A percentile compares a stretch with the other conserved stretches of the same genome.
These are phyloP conservation scores for Lodderomyces orthopsilosis DNA, from an alignment of 1,139 yeast species.

Conservation along the genomic window DNA sequence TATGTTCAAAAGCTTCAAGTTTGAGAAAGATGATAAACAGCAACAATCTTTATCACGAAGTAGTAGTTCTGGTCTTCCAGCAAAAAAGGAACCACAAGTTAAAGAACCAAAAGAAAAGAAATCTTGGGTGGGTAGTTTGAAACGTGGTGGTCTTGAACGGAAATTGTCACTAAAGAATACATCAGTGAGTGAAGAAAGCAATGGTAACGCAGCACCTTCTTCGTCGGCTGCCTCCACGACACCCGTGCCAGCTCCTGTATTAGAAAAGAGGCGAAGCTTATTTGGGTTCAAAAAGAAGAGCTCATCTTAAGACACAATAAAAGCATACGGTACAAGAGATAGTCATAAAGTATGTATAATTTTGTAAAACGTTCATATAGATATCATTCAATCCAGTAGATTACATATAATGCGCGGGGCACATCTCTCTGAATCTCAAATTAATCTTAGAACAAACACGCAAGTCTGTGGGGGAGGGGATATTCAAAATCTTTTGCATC, in stretches of 20 bases:
- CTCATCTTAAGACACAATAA: not conserved
- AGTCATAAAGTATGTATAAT: not conserved
- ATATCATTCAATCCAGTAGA: not conserved
- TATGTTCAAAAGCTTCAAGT: conserved; percentile 13
- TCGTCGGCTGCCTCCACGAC: not conserved
- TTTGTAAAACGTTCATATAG: not conserved
- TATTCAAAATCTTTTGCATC: no score
- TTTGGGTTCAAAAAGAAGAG: conserved; percentile 39
- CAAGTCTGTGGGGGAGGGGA: no score
- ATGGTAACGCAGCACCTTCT: not conserved
- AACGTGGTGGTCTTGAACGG: conserved; percentile 18
- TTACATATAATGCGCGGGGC: no score
- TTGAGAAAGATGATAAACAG: conserved; percentile 13
- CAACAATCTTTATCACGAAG: conserved; percentile 11
- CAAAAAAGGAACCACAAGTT: conserved; percentile 3
- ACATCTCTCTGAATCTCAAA: no score
- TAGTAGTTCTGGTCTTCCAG: conserved; percentile 5
- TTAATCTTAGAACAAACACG: no score
- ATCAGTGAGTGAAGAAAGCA: conserved; percentile 10
- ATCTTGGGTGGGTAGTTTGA: conserved; percentile 44
- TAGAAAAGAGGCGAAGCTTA: conserved; percentile 31
- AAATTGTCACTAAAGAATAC: conserved; percentile 2
- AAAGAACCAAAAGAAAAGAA: conserved; percentile 30
- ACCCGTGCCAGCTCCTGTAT: conserved; percentile 2
- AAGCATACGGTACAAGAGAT: no score